These are phyloP conservation scores for Grifola frondosa DNA, from an alignment of 1,284 basidiomycete species.

Conservation along the genomic window DNA sequence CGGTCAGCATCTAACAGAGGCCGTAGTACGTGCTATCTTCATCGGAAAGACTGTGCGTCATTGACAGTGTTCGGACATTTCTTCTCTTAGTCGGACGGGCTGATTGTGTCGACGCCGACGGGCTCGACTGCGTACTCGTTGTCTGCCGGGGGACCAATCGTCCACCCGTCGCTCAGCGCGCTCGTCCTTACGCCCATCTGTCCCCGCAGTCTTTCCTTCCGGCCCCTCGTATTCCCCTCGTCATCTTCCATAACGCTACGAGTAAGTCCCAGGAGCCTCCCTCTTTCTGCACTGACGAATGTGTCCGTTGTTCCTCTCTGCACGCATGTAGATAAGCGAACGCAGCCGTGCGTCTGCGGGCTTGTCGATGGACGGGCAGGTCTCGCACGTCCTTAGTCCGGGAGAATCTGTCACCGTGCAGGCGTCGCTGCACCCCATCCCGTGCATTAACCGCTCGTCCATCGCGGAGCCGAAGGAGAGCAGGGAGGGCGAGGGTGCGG, in stretches of 20 bases:
- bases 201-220: conserved; percentile 89
- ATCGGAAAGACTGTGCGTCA: not conserved
- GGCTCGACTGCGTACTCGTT: conserved; percentile 97
- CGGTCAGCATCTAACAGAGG: conserved; percentile 92
- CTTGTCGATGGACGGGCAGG: conserved; percentile 90
- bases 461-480: conserved; percentile 49
- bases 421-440: conserved; percentile 87
- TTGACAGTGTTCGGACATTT: conserved; percentile 1
- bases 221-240: conserved; percentile 87
- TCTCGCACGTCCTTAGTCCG: conserved; percentile 76
- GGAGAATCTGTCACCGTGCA: conserved; percentile 86
- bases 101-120: conserved; percentile 95
- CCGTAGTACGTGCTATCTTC: conserved; percentile 66
- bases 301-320: too few relatives aligned
- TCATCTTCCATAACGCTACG: conserved; percentile 81
- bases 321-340: conserved; percentile 67
- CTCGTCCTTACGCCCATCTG: conserved; percentile 94
- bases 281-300: too few relatives aligned
- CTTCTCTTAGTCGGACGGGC: conserved; percentile 77
- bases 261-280: conserved; percentile 45
- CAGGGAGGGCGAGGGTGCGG: conserved; percentile 31
- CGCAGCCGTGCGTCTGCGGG: conserved; percentile 85
- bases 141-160: conserved; percentile 94
- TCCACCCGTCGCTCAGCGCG: conserved; percentile 89
- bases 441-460: conserved; percentile 86